Evolutionary conservation across 2,329 filamentous ascomycete genomes (phyloP).

Genomic region (Sclerotinia nivalis): DNA sequence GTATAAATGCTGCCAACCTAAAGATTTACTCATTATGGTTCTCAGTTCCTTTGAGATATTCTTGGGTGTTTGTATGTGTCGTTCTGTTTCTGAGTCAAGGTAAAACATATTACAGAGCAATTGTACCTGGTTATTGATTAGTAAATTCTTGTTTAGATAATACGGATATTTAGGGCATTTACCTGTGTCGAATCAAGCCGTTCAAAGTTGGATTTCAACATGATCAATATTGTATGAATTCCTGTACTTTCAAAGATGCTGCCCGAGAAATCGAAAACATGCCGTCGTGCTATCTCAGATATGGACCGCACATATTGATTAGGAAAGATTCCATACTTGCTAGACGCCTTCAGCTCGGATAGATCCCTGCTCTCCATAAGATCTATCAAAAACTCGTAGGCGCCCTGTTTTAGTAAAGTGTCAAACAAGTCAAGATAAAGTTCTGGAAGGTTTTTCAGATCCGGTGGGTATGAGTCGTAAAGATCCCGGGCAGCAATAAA

Average conservation of each 20-base stretch:
- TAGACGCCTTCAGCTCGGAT: neutral
- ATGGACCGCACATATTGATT: neutral
- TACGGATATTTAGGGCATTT: neutral
- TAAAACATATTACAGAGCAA: neutral
- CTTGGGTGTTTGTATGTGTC: neutral
- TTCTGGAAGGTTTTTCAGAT: neutral
- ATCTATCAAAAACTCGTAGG: neutral
- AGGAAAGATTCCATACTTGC: neutral
- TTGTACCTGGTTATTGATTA: neutral
- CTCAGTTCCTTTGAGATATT: fast-evolving
- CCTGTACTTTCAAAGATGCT: no score
- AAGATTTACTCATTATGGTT: neutral
- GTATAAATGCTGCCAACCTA: neutral
- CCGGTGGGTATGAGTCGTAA: neutral
- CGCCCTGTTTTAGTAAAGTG: neutral
- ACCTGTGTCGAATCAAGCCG: neutral
- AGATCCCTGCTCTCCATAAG: neutral
- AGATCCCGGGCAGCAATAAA: neutral
- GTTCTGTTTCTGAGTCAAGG: neutral
- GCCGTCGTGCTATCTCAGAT: neutral
- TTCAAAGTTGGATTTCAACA: neutral
- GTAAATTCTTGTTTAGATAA: neutral
- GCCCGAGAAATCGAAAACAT: neutral
- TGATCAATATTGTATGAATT: no score
- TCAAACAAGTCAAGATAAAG: neutral